Conservation (phyloP, 306 rosid species). For the Rosa rugosa region DNA sequence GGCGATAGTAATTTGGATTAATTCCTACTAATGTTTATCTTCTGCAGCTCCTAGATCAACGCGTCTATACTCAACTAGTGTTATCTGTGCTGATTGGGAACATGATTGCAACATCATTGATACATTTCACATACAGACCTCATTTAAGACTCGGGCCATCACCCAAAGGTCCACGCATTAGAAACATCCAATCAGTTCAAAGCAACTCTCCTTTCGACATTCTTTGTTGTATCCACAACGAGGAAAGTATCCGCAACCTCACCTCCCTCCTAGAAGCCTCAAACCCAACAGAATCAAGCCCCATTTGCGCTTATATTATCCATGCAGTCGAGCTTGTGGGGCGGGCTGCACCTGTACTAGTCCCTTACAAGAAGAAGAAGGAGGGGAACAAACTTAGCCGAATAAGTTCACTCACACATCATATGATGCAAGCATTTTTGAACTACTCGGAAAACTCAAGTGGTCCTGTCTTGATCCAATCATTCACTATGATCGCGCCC, state of each 20-base stretch:
- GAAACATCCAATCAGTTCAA: constrained; percentile 30
- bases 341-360: constrained; percentile 34
- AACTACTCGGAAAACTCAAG: constrained; percentile 44
- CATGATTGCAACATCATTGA: constrained; percentile 22
- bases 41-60: constrained; percentile 36
- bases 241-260: constrained; percentile 42
- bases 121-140: constrained; percentile 14
- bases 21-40: not conserved
- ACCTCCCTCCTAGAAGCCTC: constrained; percentile 46
- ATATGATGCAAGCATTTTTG: constrained; percentile 52
- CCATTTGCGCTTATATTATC: constrained; percentile 37
- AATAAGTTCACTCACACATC: constrained; percentile 27
- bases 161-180: not conserved
- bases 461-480: constrained; percentile 32
- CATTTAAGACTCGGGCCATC: constrained; percentile 9
- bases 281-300: constrained; percentile 32
- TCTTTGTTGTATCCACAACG: constrained; percentile 43
- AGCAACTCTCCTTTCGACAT: constrained; percentile 31
- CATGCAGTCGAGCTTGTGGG: constrained; percentile 52
- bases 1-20: not conserved
- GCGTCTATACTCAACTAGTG: constrained; percentile 25
- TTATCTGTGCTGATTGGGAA: constrained; percentile 19
- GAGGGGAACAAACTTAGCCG: constrained; percentile 14
- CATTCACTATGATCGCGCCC: constrained; percentile 51
- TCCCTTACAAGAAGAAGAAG: constrained; percentile 31